These are phyloP conservation scores for Beauveria sp. DNA, from an alignment of 2,329 filamentous ascomycete species.

Conservation along the genomic window DNA sequence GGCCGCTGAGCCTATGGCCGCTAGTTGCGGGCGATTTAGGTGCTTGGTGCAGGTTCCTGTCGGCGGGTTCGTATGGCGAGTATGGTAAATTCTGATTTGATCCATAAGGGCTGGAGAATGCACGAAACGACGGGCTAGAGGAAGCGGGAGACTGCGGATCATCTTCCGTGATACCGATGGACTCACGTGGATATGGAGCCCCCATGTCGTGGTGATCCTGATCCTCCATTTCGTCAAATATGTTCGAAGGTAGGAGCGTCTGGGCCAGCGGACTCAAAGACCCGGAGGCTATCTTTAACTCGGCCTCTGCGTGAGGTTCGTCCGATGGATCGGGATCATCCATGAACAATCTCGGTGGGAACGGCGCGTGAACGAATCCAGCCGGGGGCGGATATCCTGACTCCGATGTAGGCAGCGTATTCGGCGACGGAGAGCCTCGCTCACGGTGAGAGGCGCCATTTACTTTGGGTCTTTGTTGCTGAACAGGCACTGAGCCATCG, in stretches of 20 bases:
- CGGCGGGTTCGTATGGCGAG: slow-evolving; percentile 41
- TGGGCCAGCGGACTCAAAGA: slow-evolving; percentile 73
- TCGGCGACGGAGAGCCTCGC: slow-evolving; percentile 32
- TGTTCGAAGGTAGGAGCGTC: slow-evolving; percentile 62
- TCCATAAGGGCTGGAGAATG: slow-evolving; percentile 54
- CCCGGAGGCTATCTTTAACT: slow-evolving; percentile 54
- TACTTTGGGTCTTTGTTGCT: slow-evolving; percentile 40
- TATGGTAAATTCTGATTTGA: slow-evolving; percentile 53
- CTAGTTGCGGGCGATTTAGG: slow-evolving; percentile 26
- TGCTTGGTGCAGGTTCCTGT: slow-evolving; percentile 33
- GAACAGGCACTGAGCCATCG: slow-evolving; percentile 32
- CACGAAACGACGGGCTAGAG: slow-evolving; percentile 47
- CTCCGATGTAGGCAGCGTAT: slow-evolving; percentile 29
- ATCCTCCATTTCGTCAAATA: slow-evolving; percentile 55
- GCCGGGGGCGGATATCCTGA: slow-evolving; percentile 41
- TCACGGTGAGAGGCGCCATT: slow-evolving; percentile 40
- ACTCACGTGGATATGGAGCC: slow-evolving; percentile 27
- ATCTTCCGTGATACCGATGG: slow-evolving; percentile 23
- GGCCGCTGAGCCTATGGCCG: slow-evolving; percentile 34
- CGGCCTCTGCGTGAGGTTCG: slow-evolving; percentile 49
- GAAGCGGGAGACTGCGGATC: slow-evolving; percentile 55
- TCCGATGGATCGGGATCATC: slow-evolving; percentile 28
- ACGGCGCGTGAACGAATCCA: slow-evolving; percentile 46
- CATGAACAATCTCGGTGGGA: slow-evolving; percentile 44
- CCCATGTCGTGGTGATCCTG: slow-evolving; percentile 39